Evolutionary conservation across 176 grass and related monocot genomes (phyloP).

Genomic region (Oryza coarctata): DNA sequence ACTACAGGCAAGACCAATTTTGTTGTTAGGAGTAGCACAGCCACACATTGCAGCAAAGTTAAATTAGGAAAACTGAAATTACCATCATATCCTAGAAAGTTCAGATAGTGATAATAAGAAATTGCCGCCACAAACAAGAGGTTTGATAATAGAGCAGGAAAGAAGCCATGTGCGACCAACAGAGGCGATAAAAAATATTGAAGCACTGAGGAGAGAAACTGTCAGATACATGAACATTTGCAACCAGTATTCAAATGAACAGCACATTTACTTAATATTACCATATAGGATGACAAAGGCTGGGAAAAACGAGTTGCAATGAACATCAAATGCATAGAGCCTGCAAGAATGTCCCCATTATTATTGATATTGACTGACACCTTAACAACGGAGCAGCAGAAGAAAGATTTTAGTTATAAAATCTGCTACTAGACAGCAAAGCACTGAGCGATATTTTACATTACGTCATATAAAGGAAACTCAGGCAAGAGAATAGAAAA

Average conservation of each 20-base stretch:
- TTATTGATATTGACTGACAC: not conserved
- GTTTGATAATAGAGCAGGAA: constrained; percentile 82
- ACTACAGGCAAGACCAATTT: constrained; percentile 43
- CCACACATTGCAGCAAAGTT: not conserved
- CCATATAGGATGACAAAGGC: constrained; percentile 89
- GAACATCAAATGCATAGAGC: constrained; percentile 98
- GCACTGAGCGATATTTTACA: no score
- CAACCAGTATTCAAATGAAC: constrained; percentile 9
- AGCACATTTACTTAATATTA: constrained; percentile 36
- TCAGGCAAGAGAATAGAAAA: not conserved
- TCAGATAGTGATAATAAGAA: constrained; percentile 95
- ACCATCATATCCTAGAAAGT: constrained; percentile 99
- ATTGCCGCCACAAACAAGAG: constrained; percentile 84
- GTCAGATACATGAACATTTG: constrained; percentile 24
- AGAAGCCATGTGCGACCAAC: constrained; percentile 88
- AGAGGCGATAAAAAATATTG: constrained; percentile 93
- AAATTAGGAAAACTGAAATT: constrained; percentile 8
- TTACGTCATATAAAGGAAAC: not conserved
- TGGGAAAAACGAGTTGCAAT: constrained; percentile 99
- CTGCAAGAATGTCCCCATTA: constrained; percentile 34
- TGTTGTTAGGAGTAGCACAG: constrained; percentile 15
- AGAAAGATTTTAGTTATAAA: not conserved
- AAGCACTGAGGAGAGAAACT: constrained; percentile 58
- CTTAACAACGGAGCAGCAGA: not conserved
- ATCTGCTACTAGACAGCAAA: not conserved